A percentile compares a stretch with the other conserved stretches of the same genome.
Evolutionary conservation across 1,284 basidiomycete species (phyloP).

Genomic region (Butyriboletus appendiculatus): DNA sequence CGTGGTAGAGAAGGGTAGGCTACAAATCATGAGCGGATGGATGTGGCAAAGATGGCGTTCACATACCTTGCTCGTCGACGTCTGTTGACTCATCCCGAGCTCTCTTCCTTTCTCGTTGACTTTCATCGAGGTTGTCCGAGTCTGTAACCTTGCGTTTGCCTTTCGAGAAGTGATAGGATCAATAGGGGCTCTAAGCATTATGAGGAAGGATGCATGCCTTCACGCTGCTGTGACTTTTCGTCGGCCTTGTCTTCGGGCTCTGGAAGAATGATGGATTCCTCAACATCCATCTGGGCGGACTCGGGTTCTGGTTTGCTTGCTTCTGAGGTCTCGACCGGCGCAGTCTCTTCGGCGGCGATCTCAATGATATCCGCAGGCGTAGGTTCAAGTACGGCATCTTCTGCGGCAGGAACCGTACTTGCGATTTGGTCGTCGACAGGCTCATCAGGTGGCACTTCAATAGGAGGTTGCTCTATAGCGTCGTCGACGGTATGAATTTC

Average conservation of each 20-base stretch:
- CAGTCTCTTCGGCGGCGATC: conserved; percentile 10
- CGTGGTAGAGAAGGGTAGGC: conserved; percentile 21
- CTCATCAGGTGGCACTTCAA: neutral
- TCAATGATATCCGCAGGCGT: conserved; percentile 11
- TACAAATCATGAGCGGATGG: conserved; percentile 15
- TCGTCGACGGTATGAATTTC: conserved; percentile 6
- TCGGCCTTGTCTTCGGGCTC: conserved; percentile 16
- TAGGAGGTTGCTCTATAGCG: neutral
- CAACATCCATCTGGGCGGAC: conserved; percentile 15
- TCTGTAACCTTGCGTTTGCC: conserved; percentile 72
- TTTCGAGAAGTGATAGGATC: conserved; percentile 25
- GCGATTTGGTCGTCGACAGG: conserved; percentile 11
- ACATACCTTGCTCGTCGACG: conserved; percentile 59
- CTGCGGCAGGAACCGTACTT: conserved; percentile 9
- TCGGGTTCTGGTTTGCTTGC: conserved; percentile 2
- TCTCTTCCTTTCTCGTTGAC: conserved; percentile 61
- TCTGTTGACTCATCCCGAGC: conserved; percentile 63
- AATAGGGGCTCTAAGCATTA: neutral
- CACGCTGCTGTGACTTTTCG: conserved; percentile 19
- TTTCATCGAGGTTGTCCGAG: conserved; percentile 49
- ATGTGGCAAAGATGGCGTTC: too few species aligned
- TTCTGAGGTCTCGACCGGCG: conserved; percentile 12
- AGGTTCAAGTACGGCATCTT: conserved; percentile 14
- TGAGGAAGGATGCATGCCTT: conserved; percentile 18
- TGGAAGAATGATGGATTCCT: conserved; percentile 14